Conservation (phyloP, 106 monocot species). For the Triglochin maritima region DNA sequence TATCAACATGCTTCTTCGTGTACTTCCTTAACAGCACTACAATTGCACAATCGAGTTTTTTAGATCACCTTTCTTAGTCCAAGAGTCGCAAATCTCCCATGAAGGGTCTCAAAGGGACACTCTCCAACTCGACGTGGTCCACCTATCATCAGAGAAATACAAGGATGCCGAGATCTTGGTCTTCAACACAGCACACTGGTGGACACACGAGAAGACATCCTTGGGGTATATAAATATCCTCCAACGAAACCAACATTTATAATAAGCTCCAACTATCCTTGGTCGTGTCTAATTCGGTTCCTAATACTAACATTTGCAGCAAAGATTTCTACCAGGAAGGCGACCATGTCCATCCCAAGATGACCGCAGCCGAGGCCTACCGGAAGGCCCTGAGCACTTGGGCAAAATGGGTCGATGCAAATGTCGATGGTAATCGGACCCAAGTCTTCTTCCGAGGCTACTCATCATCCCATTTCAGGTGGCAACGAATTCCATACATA, state of each 20-base stretch:
- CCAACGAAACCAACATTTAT: no score
- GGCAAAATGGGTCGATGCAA: slow-evolving; percentile 33
- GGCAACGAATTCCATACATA: neutral
- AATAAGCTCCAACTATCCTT: no score
- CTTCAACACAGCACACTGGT: slow-evolving; percentile 28
- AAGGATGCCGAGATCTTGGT: slow-evolving; percentile 19
- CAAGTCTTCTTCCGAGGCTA: slow-evolving; percentile 39
- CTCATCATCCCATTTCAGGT: slow-evolving; percentile 42
- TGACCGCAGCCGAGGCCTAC: slow-evolving; percentile 26
- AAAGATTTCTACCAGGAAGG: slow-evolving; percentile 44
- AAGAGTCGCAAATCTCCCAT: slow-evolving; percentile 9
- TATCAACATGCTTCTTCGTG: no score
- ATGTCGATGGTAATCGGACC: slow-evolving; percentile 14
- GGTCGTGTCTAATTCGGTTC: no score
- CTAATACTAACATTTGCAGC: slow-evolving; percentile 10
- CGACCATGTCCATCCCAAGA: slow-evolving; percentile 16
- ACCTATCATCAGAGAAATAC: slow-evolving; percentile 7
- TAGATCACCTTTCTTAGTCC: slow-evolving; percentile 34
- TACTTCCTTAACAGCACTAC: slow-evolving; percentile 22
- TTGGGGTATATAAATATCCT: slow-evolving; percentile 23
- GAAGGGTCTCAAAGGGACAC: slow-evolving; percentile 21
- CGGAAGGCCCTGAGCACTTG: slow-evolving; percentile 35
- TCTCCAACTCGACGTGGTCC: slow-evolving; percentile 20
- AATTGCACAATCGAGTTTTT: slow-evolving; percentile 40
- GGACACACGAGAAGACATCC: slow-evolving; percentile 41